These are phyloP conservation scores for Alnus rubra DNA, from an alignment of 306 rosid genomes.

Conservation along the genomic window DNA sequence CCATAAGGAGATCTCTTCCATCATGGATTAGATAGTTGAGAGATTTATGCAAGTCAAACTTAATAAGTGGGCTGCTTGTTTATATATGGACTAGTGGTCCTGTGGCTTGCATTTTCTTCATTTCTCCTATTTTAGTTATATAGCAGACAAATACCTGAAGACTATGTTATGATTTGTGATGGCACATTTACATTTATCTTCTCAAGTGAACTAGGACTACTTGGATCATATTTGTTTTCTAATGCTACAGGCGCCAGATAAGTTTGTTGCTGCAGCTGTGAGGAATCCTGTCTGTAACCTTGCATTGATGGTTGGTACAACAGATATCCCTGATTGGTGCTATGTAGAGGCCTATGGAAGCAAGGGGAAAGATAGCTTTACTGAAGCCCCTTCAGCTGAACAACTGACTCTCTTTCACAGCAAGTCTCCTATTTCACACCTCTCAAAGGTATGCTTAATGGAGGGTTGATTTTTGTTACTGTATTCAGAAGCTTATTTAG, in stretches of 20 bases:
- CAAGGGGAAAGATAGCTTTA: conserved; percentile 45
- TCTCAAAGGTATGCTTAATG: conserved; percentile 52
- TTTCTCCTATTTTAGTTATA: neutral
- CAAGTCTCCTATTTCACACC: conserved; percentile 79
- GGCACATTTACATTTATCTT: neutral
- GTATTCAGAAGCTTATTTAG: neutral
- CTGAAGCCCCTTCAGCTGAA: conserved; percentile 56
- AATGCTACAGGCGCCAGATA: conserved; percentile 71
- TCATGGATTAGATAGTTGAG: neutral
- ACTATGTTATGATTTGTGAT: neutral
- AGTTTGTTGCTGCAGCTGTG: conserved; percentile 68
- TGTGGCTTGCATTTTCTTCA: neutral
- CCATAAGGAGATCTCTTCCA: neutral
- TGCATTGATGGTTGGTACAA: conserved; percentile 73
- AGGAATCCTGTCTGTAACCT: conserved; percentile 81
- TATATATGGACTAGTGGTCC: neutral
- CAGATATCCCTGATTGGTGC: conserved; percentile 93
- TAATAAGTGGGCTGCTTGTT: conserved; percentile 5
- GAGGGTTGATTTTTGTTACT: conserved; percentile 16
- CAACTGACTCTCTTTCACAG: conserved; percentile 52
- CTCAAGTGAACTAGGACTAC: conserved; percentile 1
- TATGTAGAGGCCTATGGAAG: conserved; percentile 67
- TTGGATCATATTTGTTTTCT: conserved; percentile 16
- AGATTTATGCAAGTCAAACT: neutral
- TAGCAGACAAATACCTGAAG: neutral